Percentiles rank a stretch among this genome's conserved stretches.
phyloP scores from a whole-genome alignment of 352 stramenopile genomes.

The Thalassiosira hispida region DNA sequence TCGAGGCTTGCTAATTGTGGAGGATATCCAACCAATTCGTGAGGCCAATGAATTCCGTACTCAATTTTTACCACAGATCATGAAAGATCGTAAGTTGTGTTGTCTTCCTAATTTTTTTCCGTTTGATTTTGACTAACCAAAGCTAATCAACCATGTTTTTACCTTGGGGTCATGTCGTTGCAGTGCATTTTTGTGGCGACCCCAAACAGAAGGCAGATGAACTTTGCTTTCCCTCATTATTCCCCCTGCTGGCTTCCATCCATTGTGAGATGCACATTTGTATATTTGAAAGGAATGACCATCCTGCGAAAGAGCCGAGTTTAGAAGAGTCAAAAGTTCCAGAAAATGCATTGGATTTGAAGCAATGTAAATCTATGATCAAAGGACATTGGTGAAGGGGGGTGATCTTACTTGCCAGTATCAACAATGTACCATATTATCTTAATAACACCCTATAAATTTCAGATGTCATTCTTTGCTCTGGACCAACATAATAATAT shows the following conservation, averaged over 20 bases:
- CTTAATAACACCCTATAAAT: too few relatives aligned
- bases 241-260: conserved; percentile 54
- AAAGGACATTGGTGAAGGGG: conserved; percentile 28
- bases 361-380: conserved; percentile 41
- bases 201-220: conserved; percentile 21
- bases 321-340: conserved; percentile 35
- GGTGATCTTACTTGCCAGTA: too few relatives aligned
- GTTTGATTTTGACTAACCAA: background rate
- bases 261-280: conserved; percentile 73
- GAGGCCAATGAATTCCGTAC: conserved; percentile 53
- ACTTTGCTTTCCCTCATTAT: conserved; percentile 63
- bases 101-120: background rate
- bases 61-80: conserved; percentile 70
- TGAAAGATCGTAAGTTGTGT: conserved; percentile 39
- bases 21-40: conserved; percentile 63
- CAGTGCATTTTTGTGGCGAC: conserved; percentile 60
- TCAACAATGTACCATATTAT: too few relatives aligned
- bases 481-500: too few relatives aligned
- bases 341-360: conserved; percentile 42
- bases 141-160: too few relatives aligned
- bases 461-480: too few relatives aligned
- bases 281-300: conserved; percentile 52
- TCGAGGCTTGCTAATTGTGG: conserved; percentile 63
- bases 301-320: conserved; percentile 31
- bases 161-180: background rate